These are phyloP conservation scores for Auricularia sp. DNA, from an alignment of 768 basidiomycete genomes.

Conservation along the genomic window DNA sequence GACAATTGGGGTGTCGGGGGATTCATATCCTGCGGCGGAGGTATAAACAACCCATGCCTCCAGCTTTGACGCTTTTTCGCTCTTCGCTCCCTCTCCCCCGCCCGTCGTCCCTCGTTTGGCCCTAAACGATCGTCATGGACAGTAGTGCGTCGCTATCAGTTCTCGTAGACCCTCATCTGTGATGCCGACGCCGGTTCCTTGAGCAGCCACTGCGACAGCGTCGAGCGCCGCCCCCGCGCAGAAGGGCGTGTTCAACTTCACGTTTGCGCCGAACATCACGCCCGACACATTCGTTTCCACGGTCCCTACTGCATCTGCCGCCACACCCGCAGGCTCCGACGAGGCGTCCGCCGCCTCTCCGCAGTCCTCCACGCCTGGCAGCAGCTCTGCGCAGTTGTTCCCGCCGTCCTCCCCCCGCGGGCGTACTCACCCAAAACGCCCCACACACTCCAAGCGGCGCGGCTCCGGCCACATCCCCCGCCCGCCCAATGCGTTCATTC, in stretches of 20 bases:
- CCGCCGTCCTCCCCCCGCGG: conserved; percentile 38
- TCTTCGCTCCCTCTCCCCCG: not conserved
- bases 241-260: conserved; percentile 24
- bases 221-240: not conserved
- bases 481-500: conserved; percentile 60
- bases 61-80: not conserved
- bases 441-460: conserved; percentile 51
- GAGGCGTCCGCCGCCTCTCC: conserved; percentile 19
- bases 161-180: not conserved
- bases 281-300: conserved; percentile 37
- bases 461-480: conserved; percentile 35
- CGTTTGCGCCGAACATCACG: conserved; percentile 55
- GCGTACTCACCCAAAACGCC: conserved; percentile 23
- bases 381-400: conserved; percentile 33
- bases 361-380: conserved; percentile 4
- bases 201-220: not conserved
- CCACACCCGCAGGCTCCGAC: conserved; percentile 19
- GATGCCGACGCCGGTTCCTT: not conserved
- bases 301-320: not conserved
- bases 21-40: not conserved
- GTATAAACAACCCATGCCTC: not conserved
- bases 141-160: not conserved
- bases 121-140: not conserved
- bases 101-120: not conserved
- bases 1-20: not conserved